phyloP scores from a whole-genome alignment of 257 asterid species.

The Nicotiana benthamiana region DNA sequence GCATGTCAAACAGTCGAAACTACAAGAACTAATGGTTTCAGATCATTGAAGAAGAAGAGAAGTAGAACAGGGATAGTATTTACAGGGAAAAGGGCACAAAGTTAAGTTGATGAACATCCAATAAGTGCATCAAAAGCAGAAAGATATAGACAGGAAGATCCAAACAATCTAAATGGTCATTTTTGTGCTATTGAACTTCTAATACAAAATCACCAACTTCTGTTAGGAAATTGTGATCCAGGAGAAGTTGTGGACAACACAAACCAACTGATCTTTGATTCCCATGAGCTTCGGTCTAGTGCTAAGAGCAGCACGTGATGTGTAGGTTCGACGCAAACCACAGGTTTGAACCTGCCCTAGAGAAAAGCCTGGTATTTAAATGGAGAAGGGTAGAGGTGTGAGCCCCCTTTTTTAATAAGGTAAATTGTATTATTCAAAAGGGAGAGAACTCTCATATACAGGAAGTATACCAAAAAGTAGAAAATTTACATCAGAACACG shows the following conservation, averaged over 20 bases:
- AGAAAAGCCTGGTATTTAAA: too few relatives aligned
- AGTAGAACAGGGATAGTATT: not conserved
- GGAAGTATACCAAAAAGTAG: too few relatives aligned
- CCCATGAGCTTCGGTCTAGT: too few relatives aligned
- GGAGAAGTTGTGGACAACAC: not conserved
- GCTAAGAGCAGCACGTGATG: too few relatives aligned
- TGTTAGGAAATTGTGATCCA: not conserved
- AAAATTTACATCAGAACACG: too few relatives aligned
- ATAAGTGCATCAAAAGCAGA: not conserved
- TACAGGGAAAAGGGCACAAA: not conserved
- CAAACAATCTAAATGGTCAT: not conserved
- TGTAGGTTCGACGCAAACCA: too few relatives aligned
- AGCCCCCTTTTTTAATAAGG: too few relatives aligned
- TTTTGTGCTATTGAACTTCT: not conserved
- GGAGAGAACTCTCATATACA: too few relatives aligned
- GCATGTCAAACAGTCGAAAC: not conserved
- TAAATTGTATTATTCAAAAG: too few relatives aligned
- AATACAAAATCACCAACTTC: not conserved
- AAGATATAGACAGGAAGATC: not conserved
- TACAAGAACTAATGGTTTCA: conserved; percentile 1
- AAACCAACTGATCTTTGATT: not conserved
- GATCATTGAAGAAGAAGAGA: not conserved
- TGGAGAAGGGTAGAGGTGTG: too few relatives aligned
- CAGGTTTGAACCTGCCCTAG: too few relatives aligned
- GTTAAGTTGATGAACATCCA: not conserved